Evolutionary conservation across 2,329 filamentous ascomycete genomes (phyloP).

Genomic region (Alternaria viburni): DNA sequence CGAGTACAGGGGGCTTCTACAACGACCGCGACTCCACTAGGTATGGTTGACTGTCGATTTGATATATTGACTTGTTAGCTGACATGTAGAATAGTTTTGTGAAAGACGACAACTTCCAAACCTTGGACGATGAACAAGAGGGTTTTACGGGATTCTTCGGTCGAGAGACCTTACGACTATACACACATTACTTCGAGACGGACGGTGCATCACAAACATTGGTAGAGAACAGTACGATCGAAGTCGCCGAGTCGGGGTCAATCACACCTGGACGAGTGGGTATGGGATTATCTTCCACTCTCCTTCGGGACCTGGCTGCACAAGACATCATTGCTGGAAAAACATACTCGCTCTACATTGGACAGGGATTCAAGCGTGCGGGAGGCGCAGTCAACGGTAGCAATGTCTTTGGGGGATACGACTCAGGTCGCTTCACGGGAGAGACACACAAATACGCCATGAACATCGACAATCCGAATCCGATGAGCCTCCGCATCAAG

Average conservation of each 20-base stretch:
- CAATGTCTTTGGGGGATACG: constrained; percentile 54
- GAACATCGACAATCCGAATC: constrained; percentile 38
- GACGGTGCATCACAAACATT: constrained; percentile 47
- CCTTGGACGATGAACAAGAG: constrained; percentile 31
- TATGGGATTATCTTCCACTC: constrained; percentile 49
- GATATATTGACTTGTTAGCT: constrained; percentile 6
- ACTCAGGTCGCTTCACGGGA: constrained; percentile 51
- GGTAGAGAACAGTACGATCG: constrained; percentile 43
- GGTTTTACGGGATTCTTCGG: constrained; percentile 39
- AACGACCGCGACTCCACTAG: constrained; percentile 36
- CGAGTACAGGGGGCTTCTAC: constrained; percentile 46
- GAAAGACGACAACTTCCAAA: constrained; percentile 28
- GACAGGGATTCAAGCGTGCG: constrained; percentile 50
- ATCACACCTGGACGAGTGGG: constrained; percentile 47
- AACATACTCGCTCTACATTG: constrained; percentile 54
- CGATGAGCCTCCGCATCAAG: constrained; percentile 49
- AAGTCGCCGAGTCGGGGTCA: constrained; percentile 41
- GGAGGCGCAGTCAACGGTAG: constrained; percentile 52
- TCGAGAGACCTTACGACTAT: constrained; percentile 45
- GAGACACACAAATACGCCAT: constrained; percentile 42
- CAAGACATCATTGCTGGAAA: constrained; percentile 46
- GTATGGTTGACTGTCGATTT: constrained; percentile 27
- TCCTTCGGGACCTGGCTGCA: constrained; percentile 47
- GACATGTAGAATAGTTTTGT: constrained; percentile 29
- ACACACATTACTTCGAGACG: constrained; percentile 51